A percentile compares a stretch with the other conserved stretches of the same genome.
phyloP scores from a whole-genome alignment of 1,284 basidiomycete genomes.

The Fomitopsis pinicola region DNA sequence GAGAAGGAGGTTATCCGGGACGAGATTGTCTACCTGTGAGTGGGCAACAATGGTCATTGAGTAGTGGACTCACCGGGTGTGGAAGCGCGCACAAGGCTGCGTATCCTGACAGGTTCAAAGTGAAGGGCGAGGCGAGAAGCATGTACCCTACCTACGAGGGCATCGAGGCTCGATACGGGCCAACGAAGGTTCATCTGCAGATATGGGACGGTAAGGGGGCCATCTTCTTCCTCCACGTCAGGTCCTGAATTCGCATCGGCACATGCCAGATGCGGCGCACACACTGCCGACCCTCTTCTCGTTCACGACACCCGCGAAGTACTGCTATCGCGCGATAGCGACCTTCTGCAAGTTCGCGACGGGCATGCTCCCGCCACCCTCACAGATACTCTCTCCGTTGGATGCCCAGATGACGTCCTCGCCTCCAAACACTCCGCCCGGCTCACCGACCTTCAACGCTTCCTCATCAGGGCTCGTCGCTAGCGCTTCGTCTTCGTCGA shows the following conservation, averaged over 20 bases:
- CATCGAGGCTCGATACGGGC: slow-evolving; percentile 58
- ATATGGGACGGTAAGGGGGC: slow-evolving; percentile 63
- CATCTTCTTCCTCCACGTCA: not conserved
- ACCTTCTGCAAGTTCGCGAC: slow-evolving; percentile 63
- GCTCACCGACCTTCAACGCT: not conserved
- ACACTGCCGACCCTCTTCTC: slow-evolving; percentile 77
- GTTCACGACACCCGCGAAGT: slow-evolving; percentile 81
- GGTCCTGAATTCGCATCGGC: not conserved
- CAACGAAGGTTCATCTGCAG: slow-evolving; percentile 92
- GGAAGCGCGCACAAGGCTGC: slow-evolving; percentile 90
- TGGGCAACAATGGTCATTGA: not conserved
- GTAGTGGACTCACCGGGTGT: not conserved
- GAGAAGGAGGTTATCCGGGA: slow-evolving; percentile 92
- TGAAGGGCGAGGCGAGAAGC: slow-evolving; percentile 54
- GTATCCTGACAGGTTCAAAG: slow-evolving; percentile 70
- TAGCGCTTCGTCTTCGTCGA: slow-evolving; percentile 1
- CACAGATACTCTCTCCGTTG: not conserved
- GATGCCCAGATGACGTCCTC: not conserved
- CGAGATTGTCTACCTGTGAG: slow-evolving; percentile 86
- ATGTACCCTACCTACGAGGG: slow-evolving; percentile 65
- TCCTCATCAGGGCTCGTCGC: not conserved
- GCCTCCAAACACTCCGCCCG: not conserved
- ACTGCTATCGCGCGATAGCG: slow-evolving; percentile 70
- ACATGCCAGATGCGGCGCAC: slow-evolving; percentile 59
- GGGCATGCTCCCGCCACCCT: slow-evolving; percentile 31